These are phyloP conservation scores for Euphorbia lathyris DNA, from an alignment of 345 rosid species.

Conservation along the genomic window DNA sequence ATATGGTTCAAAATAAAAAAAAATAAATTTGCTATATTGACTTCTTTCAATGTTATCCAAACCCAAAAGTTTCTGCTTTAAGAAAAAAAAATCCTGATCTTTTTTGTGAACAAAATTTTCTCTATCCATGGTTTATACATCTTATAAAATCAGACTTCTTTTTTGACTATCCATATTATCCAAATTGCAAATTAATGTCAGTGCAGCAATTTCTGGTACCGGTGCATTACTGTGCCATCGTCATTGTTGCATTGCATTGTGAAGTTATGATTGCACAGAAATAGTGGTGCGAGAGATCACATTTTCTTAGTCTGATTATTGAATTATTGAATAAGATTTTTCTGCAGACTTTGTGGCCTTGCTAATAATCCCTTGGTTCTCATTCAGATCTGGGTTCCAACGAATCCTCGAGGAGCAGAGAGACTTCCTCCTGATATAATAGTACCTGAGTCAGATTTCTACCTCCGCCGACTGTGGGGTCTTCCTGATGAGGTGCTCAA, in stretches of 20 bases:
- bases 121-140: neutral
- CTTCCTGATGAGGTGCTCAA: conserved; percentile 65
- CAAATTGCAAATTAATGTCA: neutral
- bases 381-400: conserved; percentile 83
- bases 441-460: conserved; percentile 70
- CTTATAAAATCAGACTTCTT: neutral
- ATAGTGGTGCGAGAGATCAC: neutral
- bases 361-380: conserved; percentile 17
- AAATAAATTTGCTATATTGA: no score
- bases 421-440: conserved; percentile 82
- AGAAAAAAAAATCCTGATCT: neutral
- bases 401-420: conserved; percentile 94
- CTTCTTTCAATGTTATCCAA: neutral
- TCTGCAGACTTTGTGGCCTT: neutral
- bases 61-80: neutral
- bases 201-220: neutral
- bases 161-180: neutral
- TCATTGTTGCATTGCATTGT: neutral
- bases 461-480: conserved; percentile 79
- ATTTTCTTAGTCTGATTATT: neutral
- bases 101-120: no score
- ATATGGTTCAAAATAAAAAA: no score
- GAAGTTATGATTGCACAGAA: neutral
- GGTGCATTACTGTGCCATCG: neutral
- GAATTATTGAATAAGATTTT: neutral